A percentile compares a stretch with the other conserved stretches of the same genome.
Evolutionary conservation across 345 rosid species (phyloP).

Genomic region (Camelina hispida): DNA sequence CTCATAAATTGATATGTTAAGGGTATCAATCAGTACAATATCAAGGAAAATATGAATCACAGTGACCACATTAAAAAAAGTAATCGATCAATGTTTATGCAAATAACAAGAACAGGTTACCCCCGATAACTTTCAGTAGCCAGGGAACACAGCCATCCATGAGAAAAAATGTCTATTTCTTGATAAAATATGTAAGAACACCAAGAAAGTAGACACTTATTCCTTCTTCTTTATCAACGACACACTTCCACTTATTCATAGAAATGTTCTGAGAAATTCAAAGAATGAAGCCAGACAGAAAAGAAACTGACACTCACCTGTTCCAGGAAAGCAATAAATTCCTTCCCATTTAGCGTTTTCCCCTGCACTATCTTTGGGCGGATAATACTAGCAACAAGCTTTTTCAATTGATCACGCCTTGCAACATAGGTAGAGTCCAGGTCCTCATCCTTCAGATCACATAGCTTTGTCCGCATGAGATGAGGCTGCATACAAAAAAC

Average conservation of each 20-base stretch:
- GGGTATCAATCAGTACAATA: background rate
- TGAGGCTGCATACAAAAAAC: conserved; percentile 66
- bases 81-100: background rate
- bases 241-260: conserved; percentile 21
- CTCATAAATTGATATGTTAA: conserved; percentile 2
- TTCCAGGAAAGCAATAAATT: conserved; percentile 87
- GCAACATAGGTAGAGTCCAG: conserved; percentile 83
- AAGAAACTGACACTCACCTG: conserved; percentile 59
- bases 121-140: background rate
- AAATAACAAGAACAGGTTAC: background rate
- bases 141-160: conserved; percentile 13
- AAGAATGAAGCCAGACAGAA: conserved; percentile 9
- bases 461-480: conserved; percentile 93
- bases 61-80: background rate
- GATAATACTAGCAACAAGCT: conserved; percentile 72
- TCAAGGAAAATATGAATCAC: conserved; percentile 11
- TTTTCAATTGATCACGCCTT: conserved; percentile 82
- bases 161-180: conserved; percentile 9
- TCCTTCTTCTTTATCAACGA: conserved; percentile 5
- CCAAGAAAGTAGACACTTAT: background rate
- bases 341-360: conserved; percentile 80
- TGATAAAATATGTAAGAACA: conserved; percentile 10
- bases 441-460: conserved; percentile 92
- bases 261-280: background rate
- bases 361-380: conserved; percentile 98